phyloP scores from a whole-genome alignment of 441 rosid genomes.

The Mallotus repandus region DNA sequence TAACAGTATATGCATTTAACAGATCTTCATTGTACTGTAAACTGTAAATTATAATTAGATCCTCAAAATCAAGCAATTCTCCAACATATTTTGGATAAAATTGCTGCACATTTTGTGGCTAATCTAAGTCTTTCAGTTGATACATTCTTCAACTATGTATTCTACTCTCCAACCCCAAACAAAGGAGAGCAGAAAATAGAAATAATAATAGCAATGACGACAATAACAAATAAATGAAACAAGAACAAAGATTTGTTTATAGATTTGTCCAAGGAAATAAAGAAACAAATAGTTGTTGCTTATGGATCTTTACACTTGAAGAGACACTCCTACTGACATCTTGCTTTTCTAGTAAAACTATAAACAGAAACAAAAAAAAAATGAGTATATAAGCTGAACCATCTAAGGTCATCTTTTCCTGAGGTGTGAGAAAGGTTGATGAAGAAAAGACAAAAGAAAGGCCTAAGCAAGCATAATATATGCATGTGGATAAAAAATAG shows the following conservation, averaged over 20 bases:
- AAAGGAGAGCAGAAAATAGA: too few relatives aligned
- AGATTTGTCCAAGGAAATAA: not conserved
- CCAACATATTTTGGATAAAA: not conserved
- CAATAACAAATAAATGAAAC: not conserved
- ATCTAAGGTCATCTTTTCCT: not conserved
- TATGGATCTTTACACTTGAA: not conserved
- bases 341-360: not conserved
- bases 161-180: not conserved
- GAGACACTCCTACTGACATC: not conserved
- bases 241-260: not conserved
- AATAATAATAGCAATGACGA: too few relatives aligned
- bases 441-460: not conserved
- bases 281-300: not conserved
- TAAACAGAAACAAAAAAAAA: not conserved
- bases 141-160: conserved; percentile 8
- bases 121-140: not conserved
- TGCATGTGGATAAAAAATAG: not conserved
- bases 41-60: not conserved
- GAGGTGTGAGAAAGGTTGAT: conserved; percentile 1
- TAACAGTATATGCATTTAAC: not conserved
- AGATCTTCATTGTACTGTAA: not conserved
- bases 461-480: not conserved
- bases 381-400: not conserved
- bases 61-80: not conserved
- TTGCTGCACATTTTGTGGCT: not conserved